These are phyloP conservation scores for Chrysosphaeria jannelii DNA, from an alignment of 2,329 filamentous ascomycete genomes.

Conservation along the genomic window DNA sequence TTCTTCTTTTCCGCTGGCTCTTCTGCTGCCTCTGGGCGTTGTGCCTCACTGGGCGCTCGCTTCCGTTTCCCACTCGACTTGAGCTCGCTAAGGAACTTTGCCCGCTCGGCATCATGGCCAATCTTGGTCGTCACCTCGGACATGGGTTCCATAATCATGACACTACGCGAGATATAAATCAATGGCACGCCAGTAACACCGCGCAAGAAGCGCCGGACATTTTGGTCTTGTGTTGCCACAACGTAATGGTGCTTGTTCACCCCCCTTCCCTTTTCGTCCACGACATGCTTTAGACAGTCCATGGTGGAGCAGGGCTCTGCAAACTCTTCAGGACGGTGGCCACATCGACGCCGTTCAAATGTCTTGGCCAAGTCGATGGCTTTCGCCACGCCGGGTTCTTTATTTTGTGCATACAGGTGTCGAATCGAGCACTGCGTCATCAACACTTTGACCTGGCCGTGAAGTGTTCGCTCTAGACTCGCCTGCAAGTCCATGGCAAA, in stretches of 20 bases:
- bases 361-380: slow-evolving; percentile 48
- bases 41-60: slow-evolving; percentile 8
- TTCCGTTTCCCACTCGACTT: slow-evolving; percentile 21
- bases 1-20: slow-evolving; percentile 9
- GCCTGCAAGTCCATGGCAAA: slow-evolving; percentile 75
- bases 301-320: slow-evolving; percentile 36
- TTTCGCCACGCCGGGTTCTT: slow-evolving; percentile 6
- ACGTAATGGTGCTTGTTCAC: slow-evolving; percentile 56
- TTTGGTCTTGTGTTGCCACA: slow-evolving; percentile 40
- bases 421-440: slow-evolving; percentile 6
- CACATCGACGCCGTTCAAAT: slow-evolving; percentile 43
- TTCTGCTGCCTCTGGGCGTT: slow-evolving; percentile 2
- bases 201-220: slow-evolving; percentile 31
- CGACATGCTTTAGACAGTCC: slow-evolving; percentile 35
- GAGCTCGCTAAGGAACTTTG: slow-evolving; percentile 43
- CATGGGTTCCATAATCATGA: slow-evolving; percentile 47
- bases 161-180: slow-evolving; percentile 31
- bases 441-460: slow-evolving; percentile 55
- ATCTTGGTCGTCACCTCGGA: slow-evolving; percentile 30
- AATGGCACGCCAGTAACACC: slow-evolving; percentile 42
- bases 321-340: slow-evolving; percentile 42
- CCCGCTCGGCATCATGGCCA: slow-evolving; percentile 36
- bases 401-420: slow-evolving; percentile 5
- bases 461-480: slow-evolving; percentile 52
- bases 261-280: slow-evolving; percentile 46